Evolutionary conservation across 139 green algal genomes (phyloP).

Genomic region (Chlorella sp.): DNA sequence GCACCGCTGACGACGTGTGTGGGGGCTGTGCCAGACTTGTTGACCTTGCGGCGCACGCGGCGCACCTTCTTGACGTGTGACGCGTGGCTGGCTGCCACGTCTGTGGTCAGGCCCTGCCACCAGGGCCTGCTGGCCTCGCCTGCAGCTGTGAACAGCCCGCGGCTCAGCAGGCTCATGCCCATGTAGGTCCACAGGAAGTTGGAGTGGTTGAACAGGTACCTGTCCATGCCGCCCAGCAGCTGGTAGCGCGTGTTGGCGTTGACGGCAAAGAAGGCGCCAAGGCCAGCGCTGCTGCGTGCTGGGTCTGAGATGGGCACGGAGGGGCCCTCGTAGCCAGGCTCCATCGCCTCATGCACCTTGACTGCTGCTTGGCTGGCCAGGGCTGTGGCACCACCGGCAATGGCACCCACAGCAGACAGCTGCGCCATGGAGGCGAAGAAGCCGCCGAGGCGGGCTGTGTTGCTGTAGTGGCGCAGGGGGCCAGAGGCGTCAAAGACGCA

Average conservation of each 20-base stretch:
- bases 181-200: slow-evolving; percentile 78
- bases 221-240: slow-evolving; percentile 84
- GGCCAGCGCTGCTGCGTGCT: slow-evolving; percentile 50
- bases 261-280: slow-evolving; percentile 77
- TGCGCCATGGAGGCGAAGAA: slow-evolving; percentile 81
- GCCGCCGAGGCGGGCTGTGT: slow-evolving; percentile 42
- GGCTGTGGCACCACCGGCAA: slow-evolving; percentile 51
- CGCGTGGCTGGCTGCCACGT: not conserved
- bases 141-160: slow-evolving; percentile 17
- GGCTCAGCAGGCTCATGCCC: slow-evolving; percentile 29
- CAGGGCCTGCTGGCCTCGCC: slow-evolving; percentile 44
- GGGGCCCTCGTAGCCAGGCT: slow-evolving; percentile 62
- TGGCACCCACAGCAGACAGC: slow-evolving; percentile 79
- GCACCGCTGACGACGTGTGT: too few relatives aligned
- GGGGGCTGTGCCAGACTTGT: too few relatives aligned
- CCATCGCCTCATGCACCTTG: slow-evolving; percentile 26
- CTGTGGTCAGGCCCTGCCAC: slow-evolving; percentile 44
- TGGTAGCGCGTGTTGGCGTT: slow-evolving; percentile 90
- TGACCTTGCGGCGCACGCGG: slow-evolving; percentile 13
- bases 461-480: slow-evolving; percentile 74
- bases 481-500: slow-evolving; percentile 68
- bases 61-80: too few relatives aligned
- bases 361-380: slow-evolving; percentile 37
- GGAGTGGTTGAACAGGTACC: slow-evolving; percentile 75
- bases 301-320: slow-evolving; percentile 59